Evolutionary conservation across 106 monocot species (phyloP), one percentile per base, ranked within the genome.

Genomic region (Dendrobium nobile): DNA sequence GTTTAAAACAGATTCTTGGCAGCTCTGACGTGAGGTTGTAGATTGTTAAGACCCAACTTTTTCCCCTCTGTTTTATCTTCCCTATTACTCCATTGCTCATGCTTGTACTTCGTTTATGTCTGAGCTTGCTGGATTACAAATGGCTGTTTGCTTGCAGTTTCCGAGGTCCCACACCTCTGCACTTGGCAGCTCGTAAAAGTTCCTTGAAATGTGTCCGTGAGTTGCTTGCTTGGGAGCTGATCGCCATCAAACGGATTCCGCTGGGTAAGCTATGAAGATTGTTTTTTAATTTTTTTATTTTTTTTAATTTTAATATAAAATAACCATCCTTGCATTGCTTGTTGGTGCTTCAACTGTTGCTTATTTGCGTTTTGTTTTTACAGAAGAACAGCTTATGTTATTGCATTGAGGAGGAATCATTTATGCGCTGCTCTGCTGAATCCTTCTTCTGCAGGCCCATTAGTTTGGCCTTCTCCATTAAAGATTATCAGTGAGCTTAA

Each of bases 171-270:
- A 92, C 98, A 10, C 85, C 95, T 10, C 88, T 98, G 51, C 98
- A 98, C 79, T 82, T 95, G 85, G 98, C 98, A 6, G 98, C 98
- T 45, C 89, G 91, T 17, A 88, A 91, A n/a, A 95, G 98, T 26
- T 91, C 85, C 79, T 76, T 95, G 85, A 92, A 92, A 74, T 98
- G 92, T 75, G 83, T 98, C 18, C 87, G 98, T 31, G 89, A 92
- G 54, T 85, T 98, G 85, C 92, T 98, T 16, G 87, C 92, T 26
- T 90, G 98, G 91, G 98, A 15, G 98, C 95, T 76, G 92, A 98
- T 83, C 90, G 98, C 43, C 87, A 89, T 79, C 92, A 91, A 65
- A 88, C 82, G 70, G 98, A 98, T 83, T 88, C 95, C 64, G 84
- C 88, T 74, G 98, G 95, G 98, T 98, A 78, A 61, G 61, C 61